These are phyloP conservation scores for Bonia amplexicaulis DNA, from an alignment of 176 grass and related monocot genomes.

Conservation along the genomic window DNA sequence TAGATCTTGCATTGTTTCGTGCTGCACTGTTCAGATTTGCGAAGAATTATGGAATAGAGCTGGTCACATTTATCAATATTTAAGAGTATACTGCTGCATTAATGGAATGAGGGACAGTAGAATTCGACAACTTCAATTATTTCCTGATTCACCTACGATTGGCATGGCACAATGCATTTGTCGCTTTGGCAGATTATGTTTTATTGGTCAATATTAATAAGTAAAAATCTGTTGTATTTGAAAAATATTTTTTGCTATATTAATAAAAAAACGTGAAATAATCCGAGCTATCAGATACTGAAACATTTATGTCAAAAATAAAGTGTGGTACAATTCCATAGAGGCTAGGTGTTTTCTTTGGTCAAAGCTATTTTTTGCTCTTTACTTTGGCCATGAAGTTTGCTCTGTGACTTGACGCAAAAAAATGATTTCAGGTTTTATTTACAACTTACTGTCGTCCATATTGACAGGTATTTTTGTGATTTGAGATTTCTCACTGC, in stretches of 20 bases:
- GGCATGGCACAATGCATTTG: slow-evolving; percentile 3
- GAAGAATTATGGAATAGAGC: slow-evolving; percentile 6
- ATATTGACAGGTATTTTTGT: slow-evolving; percentile 33
- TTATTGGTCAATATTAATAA: slow-evolving; percentile 1
- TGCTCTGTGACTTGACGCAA: neutral
- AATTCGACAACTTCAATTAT: neutral
- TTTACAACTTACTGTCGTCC: slow-evolving; percentile 13
- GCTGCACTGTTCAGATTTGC: neutral
- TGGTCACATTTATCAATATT: slow-evolving; percentile 9
- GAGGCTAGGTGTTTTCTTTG: neutral
- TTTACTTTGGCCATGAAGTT: neutral
- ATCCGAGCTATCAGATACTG: neutral
- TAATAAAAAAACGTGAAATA: neutral
- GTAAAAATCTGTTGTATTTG: neutral
- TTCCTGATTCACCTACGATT: slow-evolving; percentile 2
- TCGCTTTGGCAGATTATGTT: neutral
- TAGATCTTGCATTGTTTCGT: neutral
- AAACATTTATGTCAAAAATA: neutral
- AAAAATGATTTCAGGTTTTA: neutral
- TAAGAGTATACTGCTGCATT: slow-evolving; percentile 25
- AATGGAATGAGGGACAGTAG: neutral
- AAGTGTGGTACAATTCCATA: neutral
- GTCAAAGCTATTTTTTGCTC: slow-evolving; percentile 13
- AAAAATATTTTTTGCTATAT: neutral
- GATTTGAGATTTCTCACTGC: slow-evolving; percentile 21